phyloP scores from a whole-genome alignment of 116 monocot genomes.

The Phalaenopsis hybrid region DNA sequence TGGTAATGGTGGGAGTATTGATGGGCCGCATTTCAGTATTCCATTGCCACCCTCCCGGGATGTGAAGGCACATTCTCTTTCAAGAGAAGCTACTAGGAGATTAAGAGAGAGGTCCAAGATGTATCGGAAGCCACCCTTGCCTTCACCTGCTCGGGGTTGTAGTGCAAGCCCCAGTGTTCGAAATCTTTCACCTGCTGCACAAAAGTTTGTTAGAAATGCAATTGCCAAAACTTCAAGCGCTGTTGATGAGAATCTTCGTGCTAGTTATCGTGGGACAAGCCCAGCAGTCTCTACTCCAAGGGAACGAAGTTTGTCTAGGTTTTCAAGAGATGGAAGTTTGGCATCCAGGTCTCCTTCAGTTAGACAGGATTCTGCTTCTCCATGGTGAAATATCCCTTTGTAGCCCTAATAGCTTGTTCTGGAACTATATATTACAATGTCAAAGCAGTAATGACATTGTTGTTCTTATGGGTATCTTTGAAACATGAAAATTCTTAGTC shows the following conservation, averaged over 20 bases:
- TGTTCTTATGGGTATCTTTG: background rate
- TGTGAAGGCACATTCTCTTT: slow-evolving; percentile 80
- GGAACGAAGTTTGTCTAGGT: slow-evolving; percentile 50
- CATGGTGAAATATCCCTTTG: slow-evolving; percentile 39
- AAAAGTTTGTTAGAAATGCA: slow-evolving; percentile 89
- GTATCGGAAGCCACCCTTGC: slow-evolving; percentile 82
- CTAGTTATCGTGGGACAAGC: slow-evolving; percentile 74
- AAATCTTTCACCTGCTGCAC: slow-evolving; percentile 83
- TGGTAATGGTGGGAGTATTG: slow-evolving; percentile 40
- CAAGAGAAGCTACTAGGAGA: slow-evolving; percentile 79
- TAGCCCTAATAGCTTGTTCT: background rate
- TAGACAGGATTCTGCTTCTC: slow-evolving; percentile 37
- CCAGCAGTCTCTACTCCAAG: slow-evolving; percentile 53
- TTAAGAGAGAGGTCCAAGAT: slow-evolving; percentile 62
- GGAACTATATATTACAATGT: background rate
- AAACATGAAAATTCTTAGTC: background rate
- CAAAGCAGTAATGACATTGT: background rate
- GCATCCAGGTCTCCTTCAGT: slow-evolving; percentile 69
- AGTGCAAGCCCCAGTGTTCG: slow-evolving; percentile 71
- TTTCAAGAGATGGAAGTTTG: slow-evolving; percentile 68
- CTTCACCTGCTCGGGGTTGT: slow-evolving; percentile 63
- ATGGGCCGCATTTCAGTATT: slow-evolving; percentile 71
- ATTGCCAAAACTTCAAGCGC: slow-evolving; percentile 70
- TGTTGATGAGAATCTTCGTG: slow-evolving; percentile 86
- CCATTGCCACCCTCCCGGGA: slow-evolving; percentile 67